A percentile compares a stretch with the other conserved stretches of the same genome.
These are phyloP conservation scores for Pseudocercospora pini-densiflorae DNA, from an alignment of 2,329 filamentous ascomycete species.

Conservation along the genomic window DNA sequence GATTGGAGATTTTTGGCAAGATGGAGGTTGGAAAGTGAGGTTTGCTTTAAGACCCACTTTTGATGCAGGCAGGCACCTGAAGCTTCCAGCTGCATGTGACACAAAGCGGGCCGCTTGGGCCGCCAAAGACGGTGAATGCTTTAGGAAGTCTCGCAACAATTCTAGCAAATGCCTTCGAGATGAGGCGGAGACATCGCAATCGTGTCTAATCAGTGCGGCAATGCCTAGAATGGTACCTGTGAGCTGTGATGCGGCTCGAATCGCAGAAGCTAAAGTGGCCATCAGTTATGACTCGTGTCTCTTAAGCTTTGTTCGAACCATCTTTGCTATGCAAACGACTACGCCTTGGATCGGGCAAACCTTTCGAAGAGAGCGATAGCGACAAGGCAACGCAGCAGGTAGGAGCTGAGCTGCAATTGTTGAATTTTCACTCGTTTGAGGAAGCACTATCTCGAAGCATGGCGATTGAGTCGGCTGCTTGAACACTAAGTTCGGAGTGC, in stretches of 20 bases:
- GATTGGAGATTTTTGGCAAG: background rate
- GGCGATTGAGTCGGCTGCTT: background rate
- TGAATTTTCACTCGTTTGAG: background rate
- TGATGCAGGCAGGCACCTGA: background rate
- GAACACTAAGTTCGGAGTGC: background rate
- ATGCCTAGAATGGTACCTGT: background rate
- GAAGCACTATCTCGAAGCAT: background rate
- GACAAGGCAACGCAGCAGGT: background rate
- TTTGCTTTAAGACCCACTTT: background rate
- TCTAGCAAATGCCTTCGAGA: background rate
- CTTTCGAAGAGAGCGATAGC: background rate
- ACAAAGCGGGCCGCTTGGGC: background rate
- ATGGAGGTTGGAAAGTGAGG: background rate
- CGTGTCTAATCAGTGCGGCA: too few species aligned
- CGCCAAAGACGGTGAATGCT: background rate
- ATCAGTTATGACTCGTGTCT: background rate
- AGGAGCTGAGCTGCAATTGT: background rate
- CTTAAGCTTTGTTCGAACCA: background rate
- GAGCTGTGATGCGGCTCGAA: background rate
- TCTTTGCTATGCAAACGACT: background rate
- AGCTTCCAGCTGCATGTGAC: background rate
- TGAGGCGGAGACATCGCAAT: too few species aligned
- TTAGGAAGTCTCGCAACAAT: background rate
- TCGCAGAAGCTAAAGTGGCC: background rate
- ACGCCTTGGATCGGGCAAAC: background rate